These are phyloP conservation scores for Arthroderma uncinatum DNA, from an alignment of 2,329 filamentous ascomycete species.

Conservation along the genomic window DNA sequence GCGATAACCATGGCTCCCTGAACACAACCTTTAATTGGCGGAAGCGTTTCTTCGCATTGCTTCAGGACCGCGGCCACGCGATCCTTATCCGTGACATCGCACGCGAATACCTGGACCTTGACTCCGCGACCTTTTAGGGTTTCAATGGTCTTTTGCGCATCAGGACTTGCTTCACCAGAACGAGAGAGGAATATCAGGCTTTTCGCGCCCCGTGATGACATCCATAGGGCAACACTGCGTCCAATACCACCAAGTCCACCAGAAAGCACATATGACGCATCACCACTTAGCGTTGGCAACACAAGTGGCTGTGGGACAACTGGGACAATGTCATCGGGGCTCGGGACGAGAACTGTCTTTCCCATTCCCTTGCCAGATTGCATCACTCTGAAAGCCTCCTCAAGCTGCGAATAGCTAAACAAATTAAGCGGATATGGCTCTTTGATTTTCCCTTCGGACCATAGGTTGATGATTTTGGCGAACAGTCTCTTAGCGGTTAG, in stretches of 20 bases:
- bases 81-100: constrained; percentile 11
- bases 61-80: constrained; percentile 12
- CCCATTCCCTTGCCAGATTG: constrained; percentile 14
- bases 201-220: constrained; percentile 17
- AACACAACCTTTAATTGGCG: constrained; percentile 25
- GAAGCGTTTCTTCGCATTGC: constrained; percentile 14
- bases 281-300: constrained; percentile 8
- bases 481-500: constrained; percentile 10
- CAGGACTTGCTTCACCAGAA: constrained; percentile 10
- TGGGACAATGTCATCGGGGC: constrained; percentile 14
- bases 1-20: constrained; percentile 27
- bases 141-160: constrained; percentile 8
- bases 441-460: constrained; percentile 14
- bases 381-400: constrained; percentile 16
- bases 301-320: constrained; percentile 14
- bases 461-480: constrained; percentile 13
- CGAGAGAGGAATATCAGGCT: constrained; percentile 25
- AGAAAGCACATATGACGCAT: constrained; percentile 17
- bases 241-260: constrained; percentile 12
- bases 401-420: constrained; percentile 13
- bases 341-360: constrained; percentile 11
- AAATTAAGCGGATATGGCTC: constrained; percentile 14
- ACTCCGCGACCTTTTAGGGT: constrained; percentile 10
- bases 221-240: constrained; percentile 3
- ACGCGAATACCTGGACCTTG: constrained; percentile 8